phyloP scores from a whole-genome alignment of 78 protist species.

The Emiliania huxleyi region DNA sequence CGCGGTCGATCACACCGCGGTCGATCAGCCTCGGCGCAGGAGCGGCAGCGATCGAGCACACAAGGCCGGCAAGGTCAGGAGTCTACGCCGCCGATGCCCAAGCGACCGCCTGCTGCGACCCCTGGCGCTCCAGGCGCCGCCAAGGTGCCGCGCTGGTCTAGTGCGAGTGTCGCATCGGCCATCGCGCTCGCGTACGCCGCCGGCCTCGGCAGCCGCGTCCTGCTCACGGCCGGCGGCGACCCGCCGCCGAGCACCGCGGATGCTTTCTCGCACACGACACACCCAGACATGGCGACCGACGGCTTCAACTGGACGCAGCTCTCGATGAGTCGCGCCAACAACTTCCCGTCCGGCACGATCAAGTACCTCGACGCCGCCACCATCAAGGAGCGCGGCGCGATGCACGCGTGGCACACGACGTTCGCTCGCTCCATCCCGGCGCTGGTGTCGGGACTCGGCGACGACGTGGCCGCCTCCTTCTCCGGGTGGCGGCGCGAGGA shows the following conservation, averaged over 20 bases:
- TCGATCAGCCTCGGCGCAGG: too few species aligned
- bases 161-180: too few species aligned
- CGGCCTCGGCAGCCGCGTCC: background rate
- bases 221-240: background rate
- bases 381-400: background rate
- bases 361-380: background rate
- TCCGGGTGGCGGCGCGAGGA: background rate
- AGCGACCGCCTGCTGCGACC: too few species aligned
- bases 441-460: background rate
- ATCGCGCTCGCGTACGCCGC: background rate
- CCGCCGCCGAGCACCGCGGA: background rate
- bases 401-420: background rate
- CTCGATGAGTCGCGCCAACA: background rate
- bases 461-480: background rate
- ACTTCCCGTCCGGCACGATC: background rate
- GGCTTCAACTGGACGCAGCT: conserved; percentile 24
- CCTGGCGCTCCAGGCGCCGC: too few species aligned
- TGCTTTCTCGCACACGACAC: background rate
- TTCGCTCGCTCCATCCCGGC: conserved; percentile 7
- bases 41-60: too few species aligned
- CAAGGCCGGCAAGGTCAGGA: too few species aligned
- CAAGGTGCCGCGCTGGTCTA: too few species aligned
- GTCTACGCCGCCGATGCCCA: too few species aligned
- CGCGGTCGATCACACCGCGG: too few species aligned
- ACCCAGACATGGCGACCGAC: background rate